Conservation (phyloP, 352 stramenopile species). For the Stramenopiles sp. region DNA sequence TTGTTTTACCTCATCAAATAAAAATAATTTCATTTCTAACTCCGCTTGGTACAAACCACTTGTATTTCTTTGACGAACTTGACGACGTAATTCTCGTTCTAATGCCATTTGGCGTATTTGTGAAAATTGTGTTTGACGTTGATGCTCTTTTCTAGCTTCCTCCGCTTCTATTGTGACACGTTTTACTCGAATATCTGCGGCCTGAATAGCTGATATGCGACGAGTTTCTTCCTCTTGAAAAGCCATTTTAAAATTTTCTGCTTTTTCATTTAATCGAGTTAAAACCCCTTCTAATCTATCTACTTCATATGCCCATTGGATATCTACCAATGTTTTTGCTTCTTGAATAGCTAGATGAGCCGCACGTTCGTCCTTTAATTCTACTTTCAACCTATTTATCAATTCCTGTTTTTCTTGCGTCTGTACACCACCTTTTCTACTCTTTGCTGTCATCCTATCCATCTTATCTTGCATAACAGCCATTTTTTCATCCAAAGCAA, state of each 20-base stretch:
- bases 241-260: neutral
- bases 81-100: neutral
- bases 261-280: neutral
- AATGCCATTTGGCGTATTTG: neutral
- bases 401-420: neutral
- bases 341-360: neutral
- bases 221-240: neutral
- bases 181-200: neutral
- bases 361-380: neutral
- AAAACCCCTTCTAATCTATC: neutral
- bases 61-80: neutral
- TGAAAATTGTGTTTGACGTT: neutral
- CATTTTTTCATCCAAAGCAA: neutral
- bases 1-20: neutral
- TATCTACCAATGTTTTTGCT: neutral
- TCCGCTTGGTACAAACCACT: neutral
- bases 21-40: neutral
- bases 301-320: neutral
- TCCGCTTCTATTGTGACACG: neutral
- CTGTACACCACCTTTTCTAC: neutral
- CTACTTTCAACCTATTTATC: neutral
- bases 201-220: neutral
- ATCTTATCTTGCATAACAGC: neutral
- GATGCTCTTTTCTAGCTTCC: neutral
- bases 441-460: neutral